Base-by-base conservation (phyloP, 164 flowering plant genomes). In the Amborella trichopoda region DNA sequence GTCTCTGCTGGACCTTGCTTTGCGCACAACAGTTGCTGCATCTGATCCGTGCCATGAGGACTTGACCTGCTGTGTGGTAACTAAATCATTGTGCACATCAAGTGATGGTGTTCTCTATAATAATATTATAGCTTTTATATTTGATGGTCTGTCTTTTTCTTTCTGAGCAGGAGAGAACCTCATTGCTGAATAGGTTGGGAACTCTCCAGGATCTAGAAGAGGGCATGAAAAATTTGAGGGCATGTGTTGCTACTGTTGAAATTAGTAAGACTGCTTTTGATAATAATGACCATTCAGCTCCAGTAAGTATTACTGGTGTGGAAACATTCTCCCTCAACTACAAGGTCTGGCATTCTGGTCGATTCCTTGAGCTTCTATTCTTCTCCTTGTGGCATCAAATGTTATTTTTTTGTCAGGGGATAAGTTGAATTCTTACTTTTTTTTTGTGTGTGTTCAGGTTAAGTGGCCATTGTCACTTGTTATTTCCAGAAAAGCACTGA, bases 1-100 rank as follows among this genome's bases (percentile, higher is more conserved):
- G 99, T 84, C 99, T 63, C 80, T 93, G 23, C 65, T 93, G 56
- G 99, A 93, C 68, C 81, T 93, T 66, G 99, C 99, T 51, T 63
- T 88, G 71, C 86, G 95, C 30, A 70, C 84, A 28, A 78, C 99
- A 25, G 94, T 95, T 54, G 96, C 95, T 63, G 95, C 88, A 45
- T 74, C 94, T 50, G 96, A 93, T 74, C 95, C 96, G 45, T 77
- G 66, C 45, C 85, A 91, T 66, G 99, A 84, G 66, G 95, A 84
- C 62, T 64, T 91, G 60, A 78, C 85, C 48, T 88, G 96, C 62
- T 80, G 75, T 74, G 88, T 93, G 77, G 96, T 82, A 59, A 64
- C 73, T 38, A 16, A 22, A 6, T n/a, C n/a, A 5, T 37, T 1
- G 41, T 37, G 16, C n/a, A n/a, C n/a, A n/a, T n/a, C n/a, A n/a